A percentile compares a stretch with the other conserved stretches of the same genome.
Evolutionary conservation across 176 grass and related monocot species (phyloP).

Genomic region (Aegilops tauschii): DNA sequence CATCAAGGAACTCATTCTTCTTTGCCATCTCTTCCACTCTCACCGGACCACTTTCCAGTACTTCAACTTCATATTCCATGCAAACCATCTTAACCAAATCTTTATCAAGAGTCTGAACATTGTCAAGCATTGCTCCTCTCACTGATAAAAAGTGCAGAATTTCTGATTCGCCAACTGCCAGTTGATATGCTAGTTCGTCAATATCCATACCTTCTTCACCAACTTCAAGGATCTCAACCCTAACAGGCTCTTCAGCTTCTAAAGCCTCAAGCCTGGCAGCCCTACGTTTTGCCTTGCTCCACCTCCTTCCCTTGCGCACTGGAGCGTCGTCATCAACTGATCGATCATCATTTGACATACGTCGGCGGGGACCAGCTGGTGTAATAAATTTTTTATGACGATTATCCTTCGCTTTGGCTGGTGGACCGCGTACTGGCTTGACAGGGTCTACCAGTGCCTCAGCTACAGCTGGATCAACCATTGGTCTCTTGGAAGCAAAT

Average conservation of each 20-base stretch:
- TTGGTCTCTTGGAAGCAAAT: slow-evolving; percentile 71
- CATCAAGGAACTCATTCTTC: slow-evolving; percentile 89
- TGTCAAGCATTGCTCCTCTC: slow-evolving; percentile 55
- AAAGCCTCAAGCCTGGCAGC: slow-evolving; percentile 69
- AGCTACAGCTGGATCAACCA: slow-evolving; percentile 62
- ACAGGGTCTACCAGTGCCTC: slow-evolving; percentile 51
- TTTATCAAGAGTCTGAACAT: slow-evolving; percentile 69
- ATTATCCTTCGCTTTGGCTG: slow-evolving; percentile 63
- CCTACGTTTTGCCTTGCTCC: slow-evolving; percentile 74
- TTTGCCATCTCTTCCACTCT: slow-evolving; percentile 92
- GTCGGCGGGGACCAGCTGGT: slow-evolving; percentile 36
- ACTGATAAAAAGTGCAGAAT: slow-evolving; percentile 65
- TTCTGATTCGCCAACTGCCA: slow-evolving; percentile 68
- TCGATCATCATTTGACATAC: slow-evolving; percentile 37
- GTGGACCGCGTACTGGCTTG: slow-evolving; percentile 60
- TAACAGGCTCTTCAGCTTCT: slow-evolving; percentile 78
- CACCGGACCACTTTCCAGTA: slow-evolving; percentile 68
- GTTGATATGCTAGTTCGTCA: slow-evolving; percentile 79
- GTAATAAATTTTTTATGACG: slow-evolving; percentile 50
- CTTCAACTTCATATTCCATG: slow-evolving; percentile 92
- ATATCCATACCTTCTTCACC: slow-evolving; percentile 80
- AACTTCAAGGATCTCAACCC: slow-evolving; percentile 96
- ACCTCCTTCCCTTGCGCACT: slow-evolving; percentile 78
- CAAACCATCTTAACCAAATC: slow-evolving; percentile 98
- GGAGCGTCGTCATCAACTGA: slow-evolving; percentile 53